phyloP scores from a whole-genome alignment of 257 asterid species.

The Plectranthus barbatus region DNA sequence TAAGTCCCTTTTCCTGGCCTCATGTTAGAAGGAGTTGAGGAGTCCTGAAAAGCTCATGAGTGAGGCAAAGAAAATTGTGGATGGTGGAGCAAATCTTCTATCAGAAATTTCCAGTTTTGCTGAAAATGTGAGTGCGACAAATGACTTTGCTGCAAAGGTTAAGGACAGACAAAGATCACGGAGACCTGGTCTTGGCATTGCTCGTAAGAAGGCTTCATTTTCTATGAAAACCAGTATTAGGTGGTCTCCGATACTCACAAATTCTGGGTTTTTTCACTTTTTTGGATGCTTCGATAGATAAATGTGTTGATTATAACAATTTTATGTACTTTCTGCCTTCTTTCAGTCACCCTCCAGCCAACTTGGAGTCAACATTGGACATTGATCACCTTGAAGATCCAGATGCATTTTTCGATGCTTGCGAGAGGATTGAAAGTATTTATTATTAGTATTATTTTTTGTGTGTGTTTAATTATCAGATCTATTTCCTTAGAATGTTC shows the following conservation, averaged over 20 bases:
- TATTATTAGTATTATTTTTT: no score
- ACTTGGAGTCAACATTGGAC: conserved; percentile 35
- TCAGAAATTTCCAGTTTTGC: conserved; percentile 30
- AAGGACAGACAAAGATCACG: conserved; percentile 52
- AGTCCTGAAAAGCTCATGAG: conserved; percentile 55
- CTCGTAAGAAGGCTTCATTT: conserved; percentile 56
- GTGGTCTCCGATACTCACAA: conserved; percentile 22
- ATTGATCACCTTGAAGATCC: conserved; percentile 52
- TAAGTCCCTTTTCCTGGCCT: conserved; percentile 8
- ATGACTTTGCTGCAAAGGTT: conserved; percentile 30
- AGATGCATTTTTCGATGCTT: conserved; percentile 56
- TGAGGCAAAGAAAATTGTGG: conserved; percentile 64
- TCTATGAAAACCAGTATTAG: conserved; percentile 46
- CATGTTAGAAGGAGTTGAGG: conserved; percentile 25
- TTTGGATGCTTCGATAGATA: not conserved
- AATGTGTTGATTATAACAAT: not conserved
- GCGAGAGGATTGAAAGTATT: conserved; percentile 65
- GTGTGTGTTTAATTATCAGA: not conserved
- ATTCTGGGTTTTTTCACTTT: not conserved
- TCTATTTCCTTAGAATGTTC: not conserved
- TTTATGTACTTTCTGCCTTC: conserved; percentile 5
- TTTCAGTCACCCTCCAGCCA: conserved; percentile 55
- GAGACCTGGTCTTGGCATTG: conserved; percentile 73
- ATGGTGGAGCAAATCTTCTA: conserved; percentile 47
- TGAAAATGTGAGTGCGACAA: conserved; percentile 23